Evolutionary conservation across 2,329 filamentous ascomycete species (phyloP), one percentile per base, ranked within the genome.

Genomic region (Epichloe gansuensis): DNA sequence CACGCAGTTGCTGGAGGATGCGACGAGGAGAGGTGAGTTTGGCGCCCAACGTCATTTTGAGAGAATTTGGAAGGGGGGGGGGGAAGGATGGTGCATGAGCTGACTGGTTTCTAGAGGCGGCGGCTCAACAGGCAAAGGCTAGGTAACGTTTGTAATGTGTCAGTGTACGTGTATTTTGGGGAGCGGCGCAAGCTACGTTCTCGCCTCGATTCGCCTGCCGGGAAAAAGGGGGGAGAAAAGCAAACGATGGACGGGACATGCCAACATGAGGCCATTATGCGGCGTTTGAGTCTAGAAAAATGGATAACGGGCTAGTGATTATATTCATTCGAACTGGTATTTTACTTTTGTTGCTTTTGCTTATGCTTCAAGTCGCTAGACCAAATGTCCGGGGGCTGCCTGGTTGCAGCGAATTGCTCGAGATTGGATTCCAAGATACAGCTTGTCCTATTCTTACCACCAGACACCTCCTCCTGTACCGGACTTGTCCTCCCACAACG

Each of bases 1-100:
- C 65, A 85, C 89, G 27, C 85, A 87, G 36, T 70, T 96, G 56
- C 71, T 96, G 55, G 90, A 96, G 72, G 90, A 96, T 72, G 90
- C 90, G 21, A 95, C 88, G 54, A 81, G 88, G 68, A 83, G 88
- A 82, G 87, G 87, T 87, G 71, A 62, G 71, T 59, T 31, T 27
- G 8, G 21, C 11, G 40, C 40, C 40, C 7, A 25, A 25, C 7
- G 8, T 12, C 17, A 5, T 11, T n/a, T 25, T 9, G 31, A 11
- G 31, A 31, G 31, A 31, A 31, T 9, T 31, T 31, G 31, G 17
- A 21, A 2, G 17, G 17, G 2, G 17, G 2, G 17, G 9, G 13
- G 34, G n/a, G 15, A 1, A 38, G 36, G 2, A 39, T 39, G 13
- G 36, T n/a, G 13, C 40, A 42, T 17, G 23, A 27, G 25, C 42